phyloP scores from a whole-genome alignment of 2,329 filamentous ascomycete genomes.

The Arthrobotrys sinensis region DNA sequence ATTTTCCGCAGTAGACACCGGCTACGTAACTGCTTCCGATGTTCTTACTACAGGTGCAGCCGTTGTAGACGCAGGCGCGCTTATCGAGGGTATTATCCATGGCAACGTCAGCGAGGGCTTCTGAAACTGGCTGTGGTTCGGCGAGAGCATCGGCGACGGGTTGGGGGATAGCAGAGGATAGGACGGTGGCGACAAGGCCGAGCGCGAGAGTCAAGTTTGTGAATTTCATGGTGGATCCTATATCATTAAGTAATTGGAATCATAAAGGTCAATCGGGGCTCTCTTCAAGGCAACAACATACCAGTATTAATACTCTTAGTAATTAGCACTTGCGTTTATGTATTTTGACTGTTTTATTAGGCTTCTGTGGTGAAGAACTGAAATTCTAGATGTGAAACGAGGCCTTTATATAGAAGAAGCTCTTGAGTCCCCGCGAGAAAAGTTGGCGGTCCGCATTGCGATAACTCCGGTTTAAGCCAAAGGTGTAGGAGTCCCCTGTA shows the following conservation, averaged over 20 bases:
- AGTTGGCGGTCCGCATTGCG: too few relatives aligned
- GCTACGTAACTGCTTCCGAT: not conserved
- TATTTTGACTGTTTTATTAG: too few relatives aligned
- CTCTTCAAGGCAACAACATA: too few relatives aligned
- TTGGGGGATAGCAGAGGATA: slow-evolving; percentile 24
- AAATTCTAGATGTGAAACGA: too few relatives aligned
- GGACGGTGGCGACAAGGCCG: not conserved
- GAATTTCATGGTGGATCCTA: not conserved
- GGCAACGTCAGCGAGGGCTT: slow-evolving; percentile 7
- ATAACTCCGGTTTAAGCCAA: too few relatives aligned
- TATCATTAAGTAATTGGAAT: not conserved
- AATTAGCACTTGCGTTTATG: too few relatives aligned
- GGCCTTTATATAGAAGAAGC: too few relatives aligned
- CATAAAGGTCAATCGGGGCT: not conserved
- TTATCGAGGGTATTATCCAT: slow-evolving; percentile 27
- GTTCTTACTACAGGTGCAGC: slow-evolving; percentile 10
- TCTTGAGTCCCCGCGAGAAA: too few relatives aligned
- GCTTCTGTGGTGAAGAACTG: too few relatives aligned
- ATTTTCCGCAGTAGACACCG: slow-evolving; percentile 38
- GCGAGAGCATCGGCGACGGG: not conserved
- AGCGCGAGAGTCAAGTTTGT: slow-evolving; percentile 7
- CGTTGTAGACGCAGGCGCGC: slow-evolving; percentile 29
- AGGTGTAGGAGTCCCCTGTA: too few relatives aligned
- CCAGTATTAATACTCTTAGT: too few relatives aligned
- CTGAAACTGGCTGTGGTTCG: slow-evolving; percentile 14